Percentiles rank a stretch among this genome's conserved stretches.
phyloP scores from a whole-genome alignment of 805 yeast genomes.

The Ogataea paraovalis region DNA sequence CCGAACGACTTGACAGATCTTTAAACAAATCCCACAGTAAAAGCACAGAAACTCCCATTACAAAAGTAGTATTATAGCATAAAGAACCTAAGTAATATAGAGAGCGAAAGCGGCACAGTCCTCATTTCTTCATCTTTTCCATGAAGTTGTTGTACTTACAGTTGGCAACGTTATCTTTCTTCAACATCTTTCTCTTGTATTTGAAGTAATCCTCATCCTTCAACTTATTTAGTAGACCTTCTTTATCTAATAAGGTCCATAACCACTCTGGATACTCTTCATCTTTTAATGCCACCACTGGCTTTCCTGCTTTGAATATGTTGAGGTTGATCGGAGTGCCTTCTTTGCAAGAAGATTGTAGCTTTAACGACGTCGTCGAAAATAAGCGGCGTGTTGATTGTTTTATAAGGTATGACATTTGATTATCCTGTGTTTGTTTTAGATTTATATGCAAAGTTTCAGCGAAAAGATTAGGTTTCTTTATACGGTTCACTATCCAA shows the following conservation, averaged over 20 bases:
- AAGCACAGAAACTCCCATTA: too few species aligned
- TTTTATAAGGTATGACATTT: not conserved
- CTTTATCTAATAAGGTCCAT: constrained; percentile 76
- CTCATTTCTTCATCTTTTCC: constrained; percentile 41
- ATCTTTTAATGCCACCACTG: constrained; percentile 84
- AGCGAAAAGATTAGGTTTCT: too few species aligned
- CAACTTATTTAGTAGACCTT: constrained; percentile 52
- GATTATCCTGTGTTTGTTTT: not conserved
- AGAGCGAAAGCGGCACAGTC: too few species aligned
- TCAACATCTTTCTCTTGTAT: constrained; percentile 65
- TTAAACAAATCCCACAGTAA: too few species aligned
- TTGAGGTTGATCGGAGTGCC: constrained; percentile 73
- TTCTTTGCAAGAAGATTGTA: constrained; percentile 54
- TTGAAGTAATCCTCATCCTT: constrained; percentile 54
- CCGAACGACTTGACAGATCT: too few species aligned
- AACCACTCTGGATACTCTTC: constrained; percentile 92
- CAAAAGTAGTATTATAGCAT: too few species aligned
- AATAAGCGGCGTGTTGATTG: constrained; percentile 19
- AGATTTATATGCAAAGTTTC: too few species aligned
- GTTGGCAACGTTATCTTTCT: constrained; percentile 60
- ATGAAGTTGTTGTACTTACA: constrained; percentile 80
- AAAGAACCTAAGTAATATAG: too few species aligned
- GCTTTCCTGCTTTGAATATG: constrained; percentile 75
- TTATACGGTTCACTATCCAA: too few species aligned
- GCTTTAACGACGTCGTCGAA: constrained; percentile 8